phyloP scores from a whole-genome alignment of 2,329 filamentous ascomycete species.

The Aspergillus flavus region DNA sequence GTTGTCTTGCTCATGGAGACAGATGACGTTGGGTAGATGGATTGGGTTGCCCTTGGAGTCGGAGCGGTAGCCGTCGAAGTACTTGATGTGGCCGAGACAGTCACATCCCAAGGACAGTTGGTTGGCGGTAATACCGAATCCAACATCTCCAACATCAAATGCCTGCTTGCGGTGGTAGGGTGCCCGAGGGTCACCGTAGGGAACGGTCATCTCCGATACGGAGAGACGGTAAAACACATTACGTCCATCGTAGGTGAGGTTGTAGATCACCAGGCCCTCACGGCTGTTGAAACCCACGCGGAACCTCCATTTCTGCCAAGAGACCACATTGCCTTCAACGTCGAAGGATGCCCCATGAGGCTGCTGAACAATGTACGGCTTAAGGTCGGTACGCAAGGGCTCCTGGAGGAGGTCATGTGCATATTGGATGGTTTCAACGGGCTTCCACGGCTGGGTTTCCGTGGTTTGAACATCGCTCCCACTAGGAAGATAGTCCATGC shows the following conservation, averaged over 20 bases:
- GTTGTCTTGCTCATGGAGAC: conserved; percentile 70
- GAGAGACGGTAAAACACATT: conserved; percentile 68
- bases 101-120: conserved; percentile 71
- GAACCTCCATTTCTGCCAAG: conserved; percentile 70
- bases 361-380: conserved; percentile 66
- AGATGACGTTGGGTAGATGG: conserved; percentile 67
- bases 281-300: conserved; percentile 64
- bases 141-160: conserved; percentile 69
- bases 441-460: conserved; percentile 59
- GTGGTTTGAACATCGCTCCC: conserved; percentile 63
- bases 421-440: conserved; percentile 55
- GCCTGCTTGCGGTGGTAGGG: conserved; percentile 72
- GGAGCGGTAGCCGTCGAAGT: conserved; percentile 61
- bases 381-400: conserved; percentile 61
- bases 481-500: conserved; percentile 70
- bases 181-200: conserved; percentile 61
- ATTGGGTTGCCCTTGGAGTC: conserved; percentile 62
- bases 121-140: conserved; percentile 69
- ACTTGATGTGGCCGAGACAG: conserved; percentile 70
- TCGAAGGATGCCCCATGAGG: conserved; percentile 66
- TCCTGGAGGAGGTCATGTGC: conserved; percentile 67
- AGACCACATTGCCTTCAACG: conserved; percentile 58
- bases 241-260: conserved; percentile 64
- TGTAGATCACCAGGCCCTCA: conserved; percentile 69
- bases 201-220: conserved; percentile 67